Conservation (phyloP, 192 early-diverging fungal species). For the Coemansia sp. region DNA sequence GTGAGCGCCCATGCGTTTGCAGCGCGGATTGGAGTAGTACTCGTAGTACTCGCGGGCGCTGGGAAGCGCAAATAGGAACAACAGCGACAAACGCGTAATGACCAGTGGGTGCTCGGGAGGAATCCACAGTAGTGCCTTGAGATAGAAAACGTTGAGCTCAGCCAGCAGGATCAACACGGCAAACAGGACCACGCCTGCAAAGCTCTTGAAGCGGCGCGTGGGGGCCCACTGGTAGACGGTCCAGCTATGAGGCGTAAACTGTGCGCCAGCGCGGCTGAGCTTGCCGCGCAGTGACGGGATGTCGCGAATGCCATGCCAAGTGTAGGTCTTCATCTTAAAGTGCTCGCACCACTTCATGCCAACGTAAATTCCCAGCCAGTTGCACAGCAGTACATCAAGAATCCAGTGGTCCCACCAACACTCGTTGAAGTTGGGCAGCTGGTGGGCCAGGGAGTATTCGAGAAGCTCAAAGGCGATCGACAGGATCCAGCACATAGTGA, state of each 20-base stretch:
- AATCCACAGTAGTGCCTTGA: conserved; percentile 92
- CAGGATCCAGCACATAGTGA: conserved; percentile 95
- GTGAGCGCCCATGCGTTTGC: conserved; percentile 90
- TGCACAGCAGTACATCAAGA: conserved; percentile 86
- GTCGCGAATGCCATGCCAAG: conserved; percentile 86
- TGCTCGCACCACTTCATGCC: conserved; percentile 98
- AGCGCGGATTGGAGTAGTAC: conserved; percentile 72
- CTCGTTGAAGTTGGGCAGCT: conserved; percentile 96
- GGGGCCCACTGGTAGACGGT: conserved; percentile 89
- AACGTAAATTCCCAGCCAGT: conserved; percentile 90
- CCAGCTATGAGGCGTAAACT: conserved; percentile 96
- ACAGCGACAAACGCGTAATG: conserved; percentile 68
- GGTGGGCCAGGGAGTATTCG: conserved; percentile 94
- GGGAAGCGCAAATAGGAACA: conserved; percentile 86
- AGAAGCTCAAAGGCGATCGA: conserved; percentile 92
- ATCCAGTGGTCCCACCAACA: conserved; percentile 99
- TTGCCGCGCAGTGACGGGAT: conserved; percentile 86
- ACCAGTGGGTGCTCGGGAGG: conserved; percentile 85
- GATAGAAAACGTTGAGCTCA: conserved; percentile 93
- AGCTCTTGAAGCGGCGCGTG: conserved; percentile 86
- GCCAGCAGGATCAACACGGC: conserved; percentile 57
- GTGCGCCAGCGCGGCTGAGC: conserved; percentile 79
- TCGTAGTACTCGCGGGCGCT: conserved; percentile 89
- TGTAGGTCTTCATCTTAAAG: conserved; percentile 94
- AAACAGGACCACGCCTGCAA: conserved; percentile 74